These are phyloP conservation scores for Nevesoporus exiguus DNA, from an alignment of 768 basidiomycete species.

Conservation along the genomic window DNA sequence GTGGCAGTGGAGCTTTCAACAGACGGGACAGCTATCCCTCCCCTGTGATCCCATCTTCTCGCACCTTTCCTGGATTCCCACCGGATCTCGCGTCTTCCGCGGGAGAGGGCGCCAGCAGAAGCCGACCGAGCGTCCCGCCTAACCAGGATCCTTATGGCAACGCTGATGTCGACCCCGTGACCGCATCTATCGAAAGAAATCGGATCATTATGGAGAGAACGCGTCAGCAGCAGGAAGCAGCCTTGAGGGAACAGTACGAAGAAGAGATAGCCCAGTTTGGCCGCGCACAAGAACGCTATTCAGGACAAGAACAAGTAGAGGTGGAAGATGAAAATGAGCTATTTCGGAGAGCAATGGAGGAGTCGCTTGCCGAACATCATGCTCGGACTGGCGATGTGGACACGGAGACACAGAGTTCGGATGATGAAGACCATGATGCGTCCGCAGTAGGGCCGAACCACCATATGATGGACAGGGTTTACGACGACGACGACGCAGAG, in stretches of 20 bases:
- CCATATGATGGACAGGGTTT: constrained; percentile 40
- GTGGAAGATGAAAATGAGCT: constrained; percentile 64
- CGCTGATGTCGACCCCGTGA: constrained; percentile 49
- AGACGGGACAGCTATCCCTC: constrained; percentile 17
- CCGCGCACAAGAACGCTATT: constrained; percentile 5
- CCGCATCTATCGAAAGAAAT: constrained; percentile 65
- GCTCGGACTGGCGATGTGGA: constrained; percentile 18
- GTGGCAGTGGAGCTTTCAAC: constrained; percentile 7
- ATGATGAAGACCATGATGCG: constrained; percentile 21
- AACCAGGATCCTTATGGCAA: constrained; percentile 31
- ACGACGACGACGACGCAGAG: constrained; percentile 86
- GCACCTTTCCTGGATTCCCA: constrained; percentile 26
- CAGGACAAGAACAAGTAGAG: constrained; percentile 22
- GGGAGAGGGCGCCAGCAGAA: constrained; percentile 16
- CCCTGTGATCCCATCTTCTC: constrained; percentile 26
- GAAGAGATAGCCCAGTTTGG: constrained; percentile 34
- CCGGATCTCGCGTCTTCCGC: constrained; percentile 2
- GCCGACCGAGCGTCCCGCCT: constrained; percentile 22
- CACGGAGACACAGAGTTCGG: constrained; percentile 15
- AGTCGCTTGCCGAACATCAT: constrained; percentile 21
- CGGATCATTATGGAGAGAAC: constrained; percentile 59
- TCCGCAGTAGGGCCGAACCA: not conserved
- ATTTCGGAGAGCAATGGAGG: constrained; percentile 41
- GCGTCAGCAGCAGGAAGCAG: constrained; percentile 63
- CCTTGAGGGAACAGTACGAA: constrained; percentile 57